Base-by-base conservation (phyloP, 129 eudicot species). In the Tanacetum coccineum region DNA sequence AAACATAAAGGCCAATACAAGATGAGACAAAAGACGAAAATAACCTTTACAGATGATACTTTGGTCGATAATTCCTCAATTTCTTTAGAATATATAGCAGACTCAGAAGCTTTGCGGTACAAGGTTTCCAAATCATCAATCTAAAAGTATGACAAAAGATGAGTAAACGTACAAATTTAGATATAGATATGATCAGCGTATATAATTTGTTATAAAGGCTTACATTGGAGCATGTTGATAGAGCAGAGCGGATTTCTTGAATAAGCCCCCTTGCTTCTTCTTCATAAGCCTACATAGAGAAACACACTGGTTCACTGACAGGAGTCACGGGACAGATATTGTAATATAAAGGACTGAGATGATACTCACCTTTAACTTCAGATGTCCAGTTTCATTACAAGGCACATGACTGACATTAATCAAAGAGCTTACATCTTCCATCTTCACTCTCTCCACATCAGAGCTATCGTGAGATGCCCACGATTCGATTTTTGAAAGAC, bases 351-450 rank as follows among this genome's bases (percentile, higher is more conserved):
- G 0, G 7, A 51, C 71, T 40, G 17, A 75, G 58, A 69, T 47
- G 7, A 46, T 58, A 70, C 63, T 48, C 39, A 89, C 99, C 97
- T 94, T 89, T 48, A 94, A 77, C 72, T 81, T 86, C 17, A 75
- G 68, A 78, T 73, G 80, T 21, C 74, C 82, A 22, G 94, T 90
- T 77, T 89, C 97, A 62, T 83, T 81, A 82, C 95, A 94, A 62
- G 99, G 99, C 40, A 79, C 68, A 14, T 75, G 79, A 65, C 75
- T 71, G 36, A 58, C 64, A 51, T 71, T 73, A 67, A 94, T 84
- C 77, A 94, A 85, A 52, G 66, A 54, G 66, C 55, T 67, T 70
- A 94, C 74, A 63, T 68, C 77, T 71, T 81, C 87, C 85, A 87
- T 77, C n/a, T 74, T 76, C 83, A 94, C 94, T 66, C 72, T 84